These are phyloP conservation scores for Verbena officinalis DNA, from an alignment of 257 asterid species.

Conservation along the genomic window DNA sequence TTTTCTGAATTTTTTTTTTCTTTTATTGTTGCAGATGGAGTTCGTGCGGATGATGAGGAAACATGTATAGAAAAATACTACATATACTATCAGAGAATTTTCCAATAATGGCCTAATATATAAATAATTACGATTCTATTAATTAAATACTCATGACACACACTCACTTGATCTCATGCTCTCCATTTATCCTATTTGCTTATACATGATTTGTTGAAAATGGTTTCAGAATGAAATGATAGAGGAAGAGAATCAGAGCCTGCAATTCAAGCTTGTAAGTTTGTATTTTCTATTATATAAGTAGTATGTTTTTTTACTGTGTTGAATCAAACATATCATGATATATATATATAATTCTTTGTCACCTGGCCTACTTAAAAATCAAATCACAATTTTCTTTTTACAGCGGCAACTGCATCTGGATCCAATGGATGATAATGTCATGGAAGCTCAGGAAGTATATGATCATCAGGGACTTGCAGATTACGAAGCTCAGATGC, in stretches of 20 bases:
- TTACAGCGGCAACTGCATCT: slow-evolving; percentile 64
- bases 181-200: background rate
- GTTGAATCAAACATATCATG: no score
- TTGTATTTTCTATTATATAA: no score
- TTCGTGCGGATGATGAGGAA: slow-evolving; percentile 56
- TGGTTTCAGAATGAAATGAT: slow-evolving; percentile 54
- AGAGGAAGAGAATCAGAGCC: slow-evolving; percentile 62
- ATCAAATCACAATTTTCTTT: no score
- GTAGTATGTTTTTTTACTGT: no score
- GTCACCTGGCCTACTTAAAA: no score
- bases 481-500: slow-evolving; percentile 58
- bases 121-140: background rate
- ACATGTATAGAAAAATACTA: slow-evolving; percentile 38
- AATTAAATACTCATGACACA: background rate
- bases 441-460: slow-evolving; percentile 54
- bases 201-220: slow-evolving; percentile 10
- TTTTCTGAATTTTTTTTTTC: background rate
- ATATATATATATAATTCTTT: no score
- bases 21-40: slow-evolving; percentile 49
- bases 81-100: background rate
- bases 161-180: background rate
- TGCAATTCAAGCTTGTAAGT: slow-evolving; percentile 62
- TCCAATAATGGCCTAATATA: background rate
- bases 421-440: slow-evolving; percentile 58
- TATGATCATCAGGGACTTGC: slow-evolving; percentile 51